Evolutionary conservation across 345 rosid genomes (phyloP).

Genomic region (Syzygium jambos): DNA sequence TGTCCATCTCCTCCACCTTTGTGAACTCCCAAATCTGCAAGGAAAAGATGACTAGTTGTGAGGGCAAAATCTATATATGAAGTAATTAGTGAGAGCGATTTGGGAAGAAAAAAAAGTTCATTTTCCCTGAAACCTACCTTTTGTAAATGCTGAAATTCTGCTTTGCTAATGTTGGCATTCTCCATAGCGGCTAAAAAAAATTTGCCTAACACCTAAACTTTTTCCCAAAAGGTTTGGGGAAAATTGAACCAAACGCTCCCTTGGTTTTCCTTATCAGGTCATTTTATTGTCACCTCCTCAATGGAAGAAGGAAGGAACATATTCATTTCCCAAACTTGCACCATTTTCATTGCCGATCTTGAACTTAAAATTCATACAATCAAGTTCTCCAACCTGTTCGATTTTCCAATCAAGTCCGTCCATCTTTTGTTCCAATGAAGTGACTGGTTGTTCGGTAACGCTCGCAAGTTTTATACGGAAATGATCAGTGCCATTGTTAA

Average conservation of each 20-base stretch:
- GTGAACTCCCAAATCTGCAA: background rate
- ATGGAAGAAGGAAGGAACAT: background rate
- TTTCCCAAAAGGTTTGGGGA: background rate
- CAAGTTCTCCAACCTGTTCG: background rate
- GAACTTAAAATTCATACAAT: background rate
- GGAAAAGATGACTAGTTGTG: background rate
- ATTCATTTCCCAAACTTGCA: background rate
- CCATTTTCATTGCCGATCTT: background rate
- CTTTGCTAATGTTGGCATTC: background rate
- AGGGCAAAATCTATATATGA: background rate
- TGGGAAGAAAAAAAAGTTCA: background rate
- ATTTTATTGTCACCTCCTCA: background rate
- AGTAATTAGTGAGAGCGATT: background rate
- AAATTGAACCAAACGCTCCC: background rate
- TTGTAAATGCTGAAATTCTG: background rate
- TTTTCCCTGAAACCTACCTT: background rate
- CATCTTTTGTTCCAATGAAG: background rate
- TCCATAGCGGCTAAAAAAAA: fast-evolving
- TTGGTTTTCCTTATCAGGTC: too few species aligned
- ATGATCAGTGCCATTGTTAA: background rate
- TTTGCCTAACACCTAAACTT: background rate
- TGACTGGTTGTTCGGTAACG: background rate
- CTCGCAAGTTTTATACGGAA: background rate
- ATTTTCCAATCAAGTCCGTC: background rate
- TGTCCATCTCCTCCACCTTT: background rate